Conservation (phyloP, 352 stramenopile genomes). For the Globisporangium splendens region DNA sequence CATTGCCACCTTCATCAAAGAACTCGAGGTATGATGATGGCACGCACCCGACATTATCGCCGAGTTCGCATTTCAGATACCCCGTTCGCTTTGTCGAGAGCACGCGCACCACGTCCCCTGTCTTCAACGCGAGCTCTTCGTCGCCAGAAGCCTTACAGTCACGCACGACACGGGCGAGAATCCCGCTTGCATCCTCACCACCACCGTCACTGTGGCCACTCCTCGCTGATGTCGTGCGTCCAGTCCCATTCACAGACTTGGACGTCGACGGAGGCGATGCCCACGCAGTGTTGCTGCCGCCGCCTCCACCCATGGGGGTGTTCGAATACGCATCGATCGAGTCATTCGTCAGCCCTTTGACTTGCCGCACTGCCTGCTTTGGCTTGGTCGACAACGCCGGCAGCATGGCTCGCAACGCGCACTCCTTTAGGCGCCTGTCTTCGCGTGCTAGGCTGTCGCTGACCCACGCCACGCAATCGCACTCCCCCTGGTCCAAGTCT, state of each 20-base stretch:
- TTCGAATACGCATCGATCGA: slow-evolving; percentile 86
- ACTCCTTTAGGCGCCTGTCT: background rate
- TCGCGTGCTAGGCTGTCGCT: too few species aligned
- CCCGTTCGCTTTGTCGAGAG: slow-evolving; percentile 76
- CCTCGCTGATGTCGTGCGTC: slow-evolving; percentile 11
- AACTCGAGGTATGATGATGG: slow-evolving; percentile 85
- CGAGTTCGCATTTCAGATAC: slow-evolving; percentile 80
- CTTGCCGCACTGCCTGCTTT: slow-evolving; percentile 78
- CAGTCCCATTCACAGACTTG: slow-evolving; percentile 13
- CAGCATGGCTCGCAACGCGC: slow-evolving; percentile 33
- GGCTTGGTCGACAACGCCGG: slow-evolving; percentile 78
- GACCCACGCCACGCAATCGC: too few species aligned
- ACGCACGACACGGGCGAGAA: slow-evolving; percentile 56
- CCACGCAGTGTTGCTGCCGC: slow-evolving; percentile 15
- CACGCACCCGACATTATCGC: slow-evolving; percentile 68
- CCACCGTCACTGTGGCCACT: slow-evolving; percentile 19
- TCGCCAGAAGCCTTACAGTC: slow-evolving; percentile 75
- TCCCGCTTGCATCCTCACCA: slow-evolving; percentile 12
- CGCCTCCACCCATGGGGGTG: slow-evolving; percentile 28
- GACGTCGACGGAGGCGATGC: slow-evolving; percentile 21
- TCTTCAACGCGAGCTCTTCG: slow-evolving; percentile 62
- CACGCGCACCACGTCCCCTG: slow-evolving; percentile 67
- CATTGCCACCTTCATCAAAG: slow-evolving; percentile 30
- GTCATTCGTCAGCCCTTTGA: slow-evolving; percentile 80
- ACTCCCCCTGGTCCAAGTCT: too few species aligned